These are phyloP conservation scores for Lasiosphaeria miniovina DNA, from an alignment of 495 filamentous ascomycete species.

Conservation along the genomic window DNA sequence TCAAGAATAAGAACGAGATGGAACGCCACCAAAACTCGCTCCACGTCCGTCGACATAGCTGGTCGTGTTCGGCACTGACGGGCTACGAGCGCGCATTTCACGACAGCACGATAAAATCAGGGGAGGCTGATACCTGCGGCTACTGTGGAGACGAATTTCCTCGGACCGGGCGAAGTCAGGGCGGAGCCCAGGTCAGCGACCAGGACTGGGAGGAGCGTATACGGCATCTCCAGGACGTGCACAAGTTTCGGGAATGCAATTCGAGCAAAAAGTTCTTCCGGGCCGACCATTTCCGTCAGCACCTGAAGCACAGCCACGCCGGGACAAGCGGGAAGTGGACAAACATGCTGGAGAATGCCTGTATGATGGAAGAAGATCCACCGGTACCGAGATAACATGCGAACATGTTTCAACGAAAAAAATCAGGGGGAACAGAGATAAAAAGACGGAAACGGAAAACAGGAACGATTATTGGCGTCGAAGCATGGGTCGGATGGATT, in stretches of 20 bases:
- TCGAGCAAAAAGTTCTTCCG: constrained; percentile 97
- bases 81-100: constrained; percentile 82
- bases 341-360: constrained; percentile 93
- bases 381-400: constrained; percentile 22
- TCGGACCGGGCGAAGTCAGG: constrained; percentile 49
- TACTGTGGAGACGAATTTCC: constrained; percentile 95
- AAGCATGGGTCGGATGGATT: too few relatives aligned
- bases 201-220: constrained; percentile 81
- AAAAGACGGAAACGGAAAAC: background rate
- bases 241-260: constrained; percentile 98
- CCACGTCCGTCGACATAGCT: constrained; percentile 91
- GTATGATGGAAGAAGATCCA: constrained; percentile 84
- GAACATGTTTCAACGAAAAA: too few relatives aligned
- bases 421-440: background rate
- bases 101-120: constrained; percentile 58
- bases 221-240: constrained; percentile 80
- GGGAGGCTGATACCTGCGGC: constrained; percentile 76
- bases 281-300: constrained; percentile 96
- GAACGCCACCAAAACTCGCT: constrained; percentile 97
- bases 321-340: constrained; percentile 99
- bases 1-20: constrained; percentile 99
- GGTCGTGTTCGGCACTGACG: constrained; percentile 90
- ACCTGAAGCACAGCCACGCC: constrained; percentile 96
- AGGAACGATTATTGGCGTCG: too few relatives aligned
- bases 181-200: constrained; percentile 34